Percentiles rank a stretch among this genome's conserved stretches.
Evolutionary conservation across 495 filamentous ascomycete genomes (phyloP).

Genomic region (Podospora pseudoanserina): DNA sequence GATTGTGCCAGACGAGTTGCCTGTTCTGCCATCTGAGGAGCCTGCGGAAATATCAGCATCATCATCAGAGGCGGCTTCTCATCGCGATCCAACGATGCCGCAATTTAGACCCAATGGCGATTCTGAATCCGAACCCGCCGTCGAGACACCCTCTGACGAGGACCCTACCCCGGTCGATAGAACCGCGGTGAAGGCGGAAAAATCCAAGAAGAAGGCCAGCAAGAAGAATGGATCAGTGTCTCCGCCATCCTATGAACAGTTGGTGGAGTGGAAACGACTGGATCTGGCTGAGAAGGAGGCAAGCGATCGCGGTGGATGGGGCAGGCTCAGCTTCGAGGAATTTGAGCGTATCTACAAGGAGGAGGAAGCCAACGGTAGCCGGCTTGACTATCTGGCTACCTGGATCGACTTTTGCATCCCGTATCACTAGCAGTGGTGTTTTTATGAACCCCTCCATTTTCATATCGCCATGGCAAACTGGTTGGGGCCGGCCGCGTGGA

Average conservation of each 20-base stretch:
- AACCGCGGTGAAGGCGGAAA: background rate
- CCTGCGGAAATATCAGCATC: background rate
- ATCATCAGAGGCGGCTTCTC: slow-evolving; percentile 14
- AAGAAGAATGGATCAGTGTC: background rate
- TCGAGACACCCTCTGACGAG: slow-evolving; percentile 4
- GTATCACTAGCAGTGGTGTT: slow-evolving; percentile 26
- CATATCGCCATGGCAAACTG: background rate
- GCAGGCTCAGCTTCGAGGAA: slow-evolving; percentile 65
- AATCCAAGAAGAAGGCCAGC: background rate
- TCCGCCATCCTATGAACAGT: slow-evolving; percentile 30
- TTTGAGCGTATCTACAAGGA: slow-evolving; percentile 68
- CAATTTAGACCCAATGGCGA: slow-evolving; percentile 52
- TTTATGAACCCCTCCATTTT: background rate
- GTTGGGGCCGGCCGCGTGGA: too few species aligned
- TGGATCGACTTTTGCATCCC: slow-evolving; percentile 81
- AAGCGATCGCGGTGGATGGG: slow-evolving; percentile 66
- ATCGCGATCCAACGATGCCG: slow-evolving; percentile 65
- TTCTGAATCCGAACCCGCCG: slow-evolving; percentile 16
- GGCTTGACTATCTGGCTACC: slow-evolving; percentile 70
- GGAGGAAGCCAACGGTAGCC: slow-evolving; percentile 49
- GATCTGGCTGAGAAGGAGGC: slow-evolving; percentile 63
- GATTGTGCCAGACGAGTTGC: slow-evolving; percentile 20
- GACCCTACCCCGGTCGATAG: background rate
- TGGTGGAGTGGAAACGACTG: slow-evolving; percentile 53
- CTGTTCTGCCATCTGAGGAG: background rate